A percentile compares a stretch with the other conserved stretches of the same genome.
Conservation (phyloP, 257 asterid genomes). For the Gentiana straminea region DNA sequence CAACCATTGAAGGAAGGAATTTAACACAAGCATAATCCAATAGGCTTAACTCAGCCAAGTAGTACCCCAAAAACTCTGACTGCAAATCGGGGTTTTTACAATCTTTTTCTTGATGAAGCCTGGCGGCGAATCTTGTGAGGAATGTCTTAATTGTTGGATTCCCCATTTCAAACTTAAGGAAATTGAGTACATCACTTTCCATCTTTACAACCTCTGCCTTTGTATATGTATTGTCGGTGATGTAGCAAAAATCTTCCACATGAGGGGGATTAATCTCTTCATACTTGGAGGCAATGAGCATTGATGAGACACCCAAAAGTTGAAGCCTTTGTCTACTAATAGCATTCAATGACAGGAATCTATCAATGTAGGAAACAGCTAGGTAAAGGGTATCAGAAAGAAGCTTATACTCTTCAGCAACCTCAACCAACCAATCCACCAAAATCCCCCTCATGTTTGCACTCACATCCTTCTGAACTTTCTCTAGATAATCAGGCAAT, state of each 20-base stretch:
- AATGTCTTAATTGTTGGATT: slow-evolving; percentile 62
- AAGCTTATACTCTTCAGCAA: too few relatives aligned
- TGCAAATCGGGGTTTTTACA: slow-evolving; percentile 34
- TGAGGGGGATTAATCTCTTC: slow-evolving; percentile 81
- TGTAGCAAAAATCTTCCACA: slow-evolving; percentile 63
- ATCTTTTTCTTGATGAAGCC: slow-evolving; percentile 36
- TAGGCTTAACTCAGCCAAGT: slow-evolving; percentile 64
- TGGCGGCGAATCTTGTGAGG: slow-evolving; percentile 53
- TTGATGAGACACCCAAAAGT: slow-evolving; percentile 88
- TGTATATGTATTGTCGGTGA: slow-evolving; percentile 53
- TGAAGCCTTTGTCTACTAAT: slow-evolving; percentile 53
- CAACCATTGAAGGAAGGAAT: slow-evolving; percentile 65
- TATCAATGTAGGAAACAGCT: slow-evolving; percentile 53
- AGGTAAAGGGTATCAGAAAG: too few relatives aligned
- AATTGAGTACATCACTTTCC: slow-evolving; percentile 69
- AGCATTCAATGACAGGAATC: slow-evolving; percentile 40
- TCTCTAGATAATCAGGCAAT: too few relatives aligned
- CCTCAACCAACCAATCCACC: too few relatives aligned
- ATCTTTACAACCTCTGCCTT: slow-evolving; percentile 56
- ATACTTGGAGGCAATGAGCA: slow-evolving; percentile 95
- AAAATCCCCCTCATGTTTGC: too few relatives aligned
- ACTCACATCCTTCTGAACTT: too few relatives aligned
- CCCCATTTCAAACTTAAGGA: slow-evolving; percentile 75
- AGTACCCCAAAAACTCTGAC: slow-evolving; percentile 66
- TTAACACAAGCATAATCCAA: slow-evolving; percentile 56